A percentile compares a stretch with the other conserved stretches of the same genome.
Evolutionary conservation across 495 filamentous ascomycete species (phyloP).

Genomic region (Penicillium bialowiezense): DNA sequence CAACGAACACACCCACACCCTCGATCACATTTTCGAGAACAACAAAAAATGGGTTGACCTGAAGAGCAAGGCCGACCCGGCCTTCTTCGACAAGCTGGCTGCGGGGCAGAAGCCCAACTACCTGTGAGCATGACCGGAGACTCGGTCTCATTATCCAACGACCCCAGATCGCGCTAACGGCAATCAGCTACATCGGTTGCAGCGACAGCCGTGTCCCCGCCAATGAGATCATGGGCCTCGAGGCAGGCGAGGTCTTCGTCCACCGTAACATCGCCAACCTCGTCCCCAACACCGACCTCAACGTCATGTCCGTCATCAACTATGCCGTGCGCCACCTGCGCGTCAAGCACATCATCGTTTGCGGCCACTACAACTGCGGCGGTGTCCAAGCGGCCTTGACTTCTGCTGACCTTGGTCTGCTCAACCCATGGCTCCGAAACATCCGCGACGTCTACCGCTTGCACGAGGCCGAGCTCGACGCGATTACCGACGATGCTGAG

Average conservation of each 20-base stretch:
- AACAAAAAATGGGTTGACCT: constrained; percentile 67
- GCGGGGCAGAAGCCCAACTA: constrained; percentile 67
- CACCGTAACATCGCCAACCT: constrained; percentile 94
- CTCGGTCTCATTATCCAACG: not conserved
- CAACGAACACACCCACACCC: constrained; percentile 10
- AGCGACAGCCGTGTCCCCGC: constrained; percentile 81
- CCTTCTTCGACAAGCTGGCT: constrained; percentile 65
- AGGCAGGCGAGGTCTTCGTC: constrained; percentile 84
- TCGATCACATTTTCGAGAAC: constrained; percentile 31
- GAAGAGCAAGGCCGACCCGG: constrained; percentile 58
- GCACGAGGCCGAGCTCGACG: constrained; percentile 40
- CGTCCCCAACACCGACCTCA: constrained; percentile 70
- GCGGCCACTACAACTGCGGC: constrained; percentile 79
- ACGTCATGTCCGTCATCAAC: constrained; percentile 68
- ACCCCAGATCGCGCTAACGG: not conserved
- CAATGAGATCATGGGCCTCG: constrained; percentile 73
- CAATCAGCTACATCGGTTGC: constrained; percentile 66
- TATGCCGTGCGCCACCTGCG: constrained; percentile 71
- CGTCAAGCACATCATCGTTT: constrained; percentile 78
- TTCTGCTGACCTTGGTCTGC: constrained; percentile 61
- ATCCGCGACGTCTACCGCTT: constrained; percentile 59
- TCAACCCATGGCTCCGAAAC: constrained; percentile 78
- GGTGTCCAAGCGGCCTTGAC: constrained; percentile 67
- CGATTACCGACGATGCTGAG: constrained; percentile 44
- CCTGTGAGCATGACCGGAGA: constrained; percentile 51